Base-by-base conservation (phyloP, 768 basidiomycete genomes). In the Mycena belliarum region DNA sequence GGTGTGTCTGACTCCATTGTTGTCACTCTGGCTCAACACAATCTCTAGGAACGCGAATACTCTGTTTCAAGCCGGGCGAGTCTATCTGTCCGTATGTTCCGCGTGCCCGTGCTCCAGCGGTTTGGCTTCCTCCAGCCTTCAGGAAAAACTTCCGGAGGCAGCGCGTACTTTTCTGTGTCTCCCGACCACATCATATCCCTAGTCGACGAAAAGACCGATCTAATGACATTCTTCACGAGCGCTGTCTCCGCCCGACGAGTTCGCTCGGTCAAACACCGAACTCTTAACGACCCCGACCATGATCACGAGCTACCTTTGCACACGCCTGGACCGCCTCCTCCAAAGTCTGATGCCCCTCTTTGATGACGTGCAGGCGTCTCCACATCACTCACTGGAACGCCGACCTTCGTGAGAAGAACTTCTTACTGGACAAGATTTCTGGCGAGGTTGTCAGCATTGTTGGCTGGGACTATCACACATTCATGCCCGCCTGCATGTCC, bases 401-500 rank as follows among this genome's bases (percentile, higher is more conserved):
- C 11, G 53, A 55, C 37, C 53, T 11, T 21, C 37, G 26, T 2
- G 16, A 47, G 3, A 7, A 26, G 15, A 56, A 56, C 26, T 20
- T 56, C 14, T 24, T 56, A 8, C 48, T 56, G 2, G n/a, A 56
- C 24, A 18, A 25, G 41, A 56, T 48, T 43, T 43, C 47, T 3
- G 55, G 55, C n/a, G 41, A 56, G 5, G 48, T 56, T 26, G 16
- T 49, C 0, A 48, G 55, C 24, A 56, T 56, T 32, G 48, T 56
- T 15, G 55, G 49, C 28, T 56, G 55, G 55, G 55, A 56, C 41
- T 49, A 20, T 48, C 16, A 49, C 14, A 32, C 7, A 6, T 32
- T 28, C 40, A 56, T 56, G 47, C 55, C 55, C 5, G 55, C 55
- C 1, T 56, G 55, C 32, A 49, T 56, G 48, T 24, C 55, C 21